Percentiles rank a stretch among this genome's conserved stretches.
Evolutionary conservation across 2,329 filamentous ascomycete species (phyloP).

Genomic region (Scedosporium dehoogii): DNA sequence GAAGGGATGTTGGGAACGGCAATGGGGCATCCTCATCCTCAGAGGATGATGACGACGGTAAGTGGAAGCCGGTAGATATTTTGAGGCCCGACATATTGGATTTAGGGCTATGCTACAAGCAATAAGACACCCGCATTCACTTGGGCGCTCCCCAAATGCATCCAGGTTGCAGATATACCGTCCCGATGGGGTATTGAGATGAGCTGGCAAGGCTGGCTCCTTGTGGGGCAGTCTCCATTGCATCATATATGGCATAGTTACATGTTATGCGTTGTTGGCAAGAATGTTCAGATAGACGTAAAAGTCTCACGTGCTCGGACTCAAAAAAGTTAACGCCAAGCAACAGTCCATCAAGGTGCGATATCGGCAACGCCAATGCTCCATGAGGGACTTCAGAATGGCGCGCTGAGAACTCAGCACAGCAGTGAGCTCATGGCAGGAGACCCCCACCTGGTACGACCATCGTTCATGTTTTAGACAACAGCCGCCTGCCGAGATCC

Average conservation of each 20-base stretch:
- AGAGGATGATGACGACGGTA: slow-evolving; percentile 2
- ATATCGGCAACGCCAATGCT: neutral
- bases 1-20: slow-evolving; percentile 79
- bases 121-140: no score
- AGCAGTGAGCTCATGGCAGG: neutral
- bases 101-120: no score
- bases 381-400: neutral
- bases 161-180: neutral
- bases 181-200: neutral
- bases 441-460: neutral
- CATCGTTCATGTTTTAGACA: neutral
- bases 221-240: neutral
- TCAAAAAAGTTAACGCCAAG: neutral
- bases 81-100: neutral
- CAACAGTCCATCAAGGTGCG: neutral
- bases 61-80: neutral
- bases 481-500: neutral
- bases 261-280: neutral
- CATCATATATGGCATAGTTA: neutral
- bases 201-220: neutral
- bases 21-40: slow-evolving; percentile 58
- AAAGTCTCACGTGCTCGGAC: no score
- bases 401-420: neutral
- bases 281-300: no score
- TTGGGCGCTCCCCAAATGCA: neutral